Conservation (phyloP, 306 rosid genomes). For the Mucuna pruriens region DNA sequence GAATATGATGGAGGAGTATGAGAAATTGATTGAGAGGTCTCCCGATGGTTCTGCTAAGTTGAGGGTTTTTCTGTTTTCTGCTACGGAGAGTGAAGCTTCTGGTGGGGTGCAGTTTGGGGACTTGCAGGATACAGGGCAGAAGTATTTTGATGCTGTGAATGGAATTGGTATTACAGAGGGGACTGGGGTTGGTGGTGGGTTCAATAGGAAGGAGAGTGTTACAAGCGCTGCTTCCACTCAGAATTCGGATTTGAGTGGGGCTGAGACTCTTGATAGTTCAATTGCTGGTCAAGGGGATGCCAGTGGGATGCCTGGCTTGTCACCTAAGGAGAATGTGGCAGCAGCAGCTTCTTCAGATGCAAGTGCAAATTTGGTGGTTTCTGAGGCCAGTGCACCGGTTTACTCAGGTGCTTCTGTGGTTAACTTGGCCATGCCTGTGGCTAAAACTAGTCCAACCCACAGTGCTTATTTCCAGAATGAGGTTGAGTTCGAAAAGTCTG, state of each 20-base stretch:
- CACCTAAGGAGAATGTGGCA: slow-evolving; percentile 50
- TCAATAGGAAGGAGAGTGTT: slow-evolving; percentile 66
- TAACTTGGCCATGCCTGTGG: slow-evolving; percentile 46
- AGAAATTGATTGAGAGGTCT: slow-evolving; percentile 71
- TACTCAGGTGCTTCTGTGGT: slow-evolving; percentile 48
- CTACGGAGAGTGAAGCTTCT: slow-evolving; percentile 63
- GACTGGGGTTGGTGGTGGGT: slow-evolving; percentile 45
- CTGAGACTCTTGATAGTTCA: slow-evolving; percentile 56
- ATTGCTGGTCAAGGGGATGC: slow-evolving; percentile 57
- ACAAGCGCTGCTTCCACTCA: slow-evolving; percentile 79
- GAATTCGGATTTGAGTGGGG: slow-evolving; percentile 78
- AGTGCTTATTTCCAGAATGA: slow-evolving; percentile 53
- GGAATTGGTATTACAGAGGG: slow-evolving; percentile 52
- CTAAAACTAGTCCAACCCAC: slow-evolving; percentile 46
- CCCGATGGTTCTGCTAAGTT: slow-evolving; percentile 79
- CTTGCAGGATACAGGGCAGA: slow-evolving; percentile 65
- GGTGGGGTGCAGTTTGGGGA: slow-evolving; percentile 55
- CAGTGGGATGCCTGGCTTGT: slow-evolving; percentile 39
- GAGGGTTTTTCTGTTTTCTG: slow-evolving; percentile 78
- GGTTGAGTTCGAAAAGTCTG: slow-evolving; percentile 56
- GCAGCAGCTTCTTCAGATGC: slow-evolving; percentile 51
- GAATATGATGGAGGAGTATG: slow-evolving; percentile 93
- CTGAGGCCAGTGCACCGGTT: slow-evolving; percentile 48
- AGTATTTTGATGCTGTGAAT: slow-evolving; percentile 85
- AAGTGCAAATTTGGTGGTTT: slow-evolving; percentile 44